Conservation (phyloP, 1,284 basidiomycete genomes). For the Ustilago hordei region DNA sequence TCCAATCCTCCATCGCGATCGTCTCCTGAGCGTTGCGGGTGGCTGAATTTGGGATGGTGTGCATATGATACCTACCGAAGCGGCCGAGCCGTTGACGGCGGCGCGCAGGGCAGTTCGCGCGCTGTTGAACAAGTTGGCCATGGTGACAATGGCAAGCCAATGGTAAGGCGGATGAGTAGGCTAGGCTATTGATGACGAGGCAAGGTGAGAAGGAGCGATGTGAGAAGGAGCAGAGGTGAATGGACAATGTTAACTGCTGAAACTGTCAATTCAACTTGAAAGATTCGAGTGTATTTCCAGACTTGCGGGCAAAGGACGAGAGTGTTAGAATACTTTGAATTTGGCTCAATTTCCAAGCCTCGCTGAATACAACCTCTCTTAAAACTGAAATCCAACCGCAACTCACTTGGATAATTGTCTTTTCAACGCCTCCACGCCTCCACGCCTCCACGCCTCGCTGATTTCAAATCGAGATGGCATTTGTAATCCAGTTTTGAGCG, state of each 20-base stretch:
- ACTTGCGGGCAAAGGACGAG: background rate
- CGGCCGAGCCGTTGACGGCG: slow-evolving; percentile 52
- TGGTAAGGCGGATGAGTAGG: slow-evolving; percentile 8
- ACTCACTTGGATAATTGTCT: background rate
- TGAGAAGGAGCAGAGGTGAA: background rate
- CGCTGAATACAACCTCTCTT: slow-evolving; percentile 4
- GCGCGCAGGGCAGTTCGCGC: slow-evolving; percentile 53
- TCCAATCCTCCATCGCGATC: background rate
- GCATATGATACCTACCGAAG: slow-evolving; percentile 47
- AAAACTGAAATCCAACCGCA: no score
- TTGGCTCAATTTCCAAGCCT: slow-evolving; percentile 1
- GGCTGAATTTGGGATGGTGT: background rate
- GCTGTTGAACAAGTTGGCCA: slow-evolving; percentile 57
- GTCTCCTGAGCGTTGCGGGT: background rate
- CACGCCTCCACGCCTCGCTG: background rate
- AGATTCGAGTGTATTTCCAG: no score
- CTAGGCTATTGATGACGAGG: slow-evolving; percentile 10
- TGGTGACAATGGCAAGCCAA: slow-evolving; percentile 29
- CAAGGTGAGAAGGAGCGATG: background rate
- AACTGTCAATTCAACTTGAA: slow-evolving; percentile 2
- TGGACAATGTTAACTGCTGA: background rate
- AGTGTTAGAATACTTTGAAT: background rate
- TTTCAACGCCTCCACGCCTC: background rate
- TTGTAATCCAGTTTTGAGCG: slow-evolving; percentile 28
- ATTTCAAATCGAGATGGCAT: slow-evolving; percentile 16